phyloP scores from a whole-genome alignment of 2,329 filamentous ascomycete genomes.

The Tympanopsis confertula region DNA sequence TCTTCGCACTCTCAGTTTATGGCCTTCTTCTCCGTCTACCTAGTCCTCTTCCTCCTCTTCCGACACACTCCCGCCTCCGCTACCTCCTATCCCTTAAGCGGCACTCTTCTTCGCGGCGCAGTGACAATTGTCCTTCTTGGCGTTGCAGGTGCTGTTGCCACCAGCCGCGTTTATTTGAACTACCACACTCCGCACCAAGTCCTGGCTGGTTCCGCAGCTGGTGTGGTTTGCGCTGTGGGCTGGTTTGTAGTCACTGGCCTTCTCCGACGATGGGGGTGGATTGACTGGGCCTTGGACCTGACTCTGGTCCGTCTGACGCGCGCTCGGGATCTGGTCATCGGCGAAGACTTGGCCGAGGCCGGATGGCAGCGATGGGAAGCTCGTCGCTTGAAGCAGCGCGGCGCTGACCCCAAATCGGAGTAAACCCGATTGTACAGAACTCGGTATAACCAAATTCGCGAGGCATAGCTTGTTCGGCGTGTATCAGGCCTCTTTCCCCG shows the following conservation, averaged over 20 bases:
- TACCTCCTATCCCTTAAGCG: neutral
- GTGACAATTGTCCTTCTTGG: neutral
- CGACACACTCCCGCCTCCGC: neutral
- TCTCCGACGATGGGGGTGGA: neutral
- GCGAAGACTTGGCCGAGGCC: neutral
- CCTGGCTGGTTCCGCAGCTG: neutral
- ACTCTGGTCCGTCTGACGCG: neutral
- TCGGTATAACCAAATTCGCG: too few species aligned
- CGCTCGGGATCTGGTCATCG: neutral
- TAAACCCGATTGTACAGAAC: too few species aligned
- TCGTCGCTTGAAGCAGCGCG: too few species aligned
- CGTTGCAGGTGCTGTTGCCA: neutral
- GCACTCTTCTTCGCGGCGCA: neutral
- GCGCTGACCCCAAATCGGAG: slow-evolving; percentile 1
- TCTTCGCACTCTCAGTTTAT: neutral
- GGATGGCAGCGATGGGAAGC: slow-evolving; percentile 1
- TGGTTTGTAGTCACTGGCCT: neutral
- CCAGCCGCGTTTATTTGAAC: slow-evolving; percentile 1
- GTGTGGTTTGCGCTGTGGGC: neutral
- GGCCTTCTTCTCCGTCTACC: neutral
- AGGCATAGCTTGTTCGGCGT: too few species aligned
- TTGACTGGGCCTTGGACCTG: neutral
- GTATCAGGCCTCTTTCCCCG: too few species aligned
- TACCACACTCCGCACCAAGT: neutral
- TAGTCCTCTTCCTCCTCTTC: neutral